Percentiles rank a stretch among this genome's conserved stretches.
Evolutionary conservation across 129 eudicot genomes (phyloP).

Genomic region (Flaveria ramosissima): DNA sequence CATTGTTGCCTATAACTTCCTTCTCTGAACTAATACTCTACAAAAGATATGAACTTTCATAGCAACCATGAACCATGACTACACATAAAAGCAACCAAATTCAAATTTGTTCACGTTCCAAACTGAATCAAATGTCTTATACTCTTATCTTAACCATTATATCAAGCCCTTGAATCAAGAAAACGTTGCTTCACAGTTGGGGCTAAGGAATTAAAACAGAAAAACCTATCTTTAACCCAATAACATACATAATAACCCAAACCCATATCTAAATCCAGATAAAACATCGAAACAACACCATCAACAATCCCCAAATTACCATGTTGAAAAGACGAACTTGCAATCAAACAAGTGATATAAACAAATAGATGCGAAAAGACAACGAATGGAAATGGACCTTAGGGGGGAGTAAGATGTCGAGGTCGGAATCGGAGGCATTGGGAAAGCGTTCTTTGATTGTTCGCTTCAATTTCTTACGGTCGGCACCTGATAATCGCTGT

Average conservation of each 20-base stretch:
- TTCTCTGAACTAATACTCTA: background rate
- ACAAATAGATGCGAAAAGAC: background rate
- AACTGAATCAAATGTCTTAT: background rate
- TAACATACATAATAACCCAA: no score
- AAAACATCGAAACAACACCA: background rate
- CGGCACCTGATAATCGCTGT: conserved; percentile 89
- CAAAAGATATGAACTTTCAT: background rate
- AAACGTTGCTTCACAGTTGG: no score
- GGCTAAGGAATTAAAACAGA: no score
- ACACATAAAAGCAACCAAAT: background rate
- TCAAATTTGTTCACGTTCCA: no score
- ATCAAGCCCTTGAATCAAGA: background rate
- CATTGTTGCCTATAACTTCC: background rate
- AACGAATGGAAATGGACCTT: conserved; percentile 43
- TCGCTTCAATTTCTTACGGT: conserved; percentile 79
- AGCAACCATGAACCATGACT: background rate
- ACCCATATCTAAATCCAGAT: no score
- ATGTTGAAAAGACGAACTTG: background rate
- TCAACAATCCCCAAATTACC: background rate
- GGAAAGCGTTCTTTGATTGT: conserved; percentile 64
- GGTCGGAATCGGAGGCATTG: conserved; percentile 65
- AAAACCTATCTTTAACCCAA: no score
- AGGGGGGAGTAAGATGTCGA: conserved; percentile 70
- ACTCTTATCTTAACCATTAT: no score
- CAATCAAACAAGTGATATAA: conserved; percentile 1